Base-by-base conservation (phyloP, 2,329 filamentous ascomycete species). In the Dactylellina drechsleri region DNA sequence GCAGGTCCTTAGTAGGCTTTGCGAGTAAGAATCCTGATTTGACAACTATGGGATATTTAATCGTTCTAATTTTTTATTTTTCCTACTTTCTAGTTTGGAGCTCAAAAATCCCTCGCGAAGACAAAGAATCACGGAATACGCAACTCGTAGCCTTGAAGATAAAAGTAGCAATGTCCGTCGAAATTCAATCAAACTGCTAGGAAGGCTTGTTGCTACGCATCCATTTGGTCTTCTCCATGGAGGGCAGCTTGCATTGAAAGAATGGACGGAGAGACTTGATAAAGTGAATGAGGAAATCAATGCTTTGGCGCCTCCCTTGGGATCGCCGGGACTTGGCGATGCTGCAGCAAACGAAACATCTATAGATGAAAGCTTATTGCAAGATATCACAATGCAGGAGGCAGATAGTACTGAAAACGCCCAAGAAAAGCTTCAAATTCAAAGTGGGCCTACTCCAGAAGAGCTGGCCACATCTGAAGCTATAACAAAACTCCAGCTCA, bases 81-180 rank as follows among this genome's bases (percentile, higher is more conserved):
- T 15, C 49, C 47, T 1, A 45, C n/a, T 56, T 3, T 8, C 47
- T 54, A 78, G 77, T 68, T 86, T 98, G n/a, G 92, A 97, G 54
- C 92, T 94, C 77, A 98, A 98, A 81, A 97, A 96, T 79, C 92
- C 93, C 43, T 97, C 97, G 83, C 87, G 93, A 66, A 87, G 95
- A 74, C 93, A 97, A 81, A 91, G 87, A 80, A 94, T 91, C 2
- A 91, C 94, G 1, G 92, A 97, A 81, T 85, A 97, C 26, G 93
- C 95, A 0, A 90, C 91, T 67, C 88, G 92, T 78, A 98, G 94
- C 81, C 85, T 99, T 1, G 92, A 97, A 82, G 96, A 99, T 83
- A 98, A 96, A 85, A 98, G 94, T 83, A 99, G 95, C 82, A 96
- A 98, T 79, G 95, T 99, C 36, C 88, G 95, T 76, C 88, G 93